Conservation (phyloP, 139 green algal species). For the Tetraselmis chui region DNA sequence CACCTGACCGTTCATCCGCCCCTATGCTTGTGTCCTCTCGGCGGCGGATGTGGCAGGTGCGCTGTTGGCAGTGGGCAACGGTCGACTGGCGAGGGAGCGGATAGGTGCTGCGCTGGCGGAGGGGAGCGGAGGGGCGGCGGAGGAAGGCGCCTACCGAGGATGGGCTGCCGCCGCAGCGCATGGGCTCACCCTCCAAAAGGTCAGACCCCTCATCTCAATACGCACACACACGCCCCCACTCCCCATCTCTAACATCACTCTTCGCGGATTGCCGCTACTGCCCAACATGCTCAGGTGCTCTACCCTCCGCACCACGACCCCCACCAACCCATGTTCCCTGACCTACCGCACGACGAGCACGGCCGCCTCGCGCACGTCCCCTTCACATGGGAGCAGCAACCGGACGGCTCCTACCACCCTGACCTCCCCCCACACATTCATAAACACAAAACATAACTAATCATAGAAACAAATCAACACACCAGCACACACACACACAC, state of each 20-base stretch:
- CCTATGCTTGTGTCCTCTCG: neutral
- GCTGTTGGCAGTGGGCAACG: slow-evolving; percentile 2
- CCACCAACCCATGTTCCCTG: neutral
- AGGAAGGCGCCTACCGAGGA: neutral
- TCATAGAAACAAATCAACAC: too few relatives aligned
- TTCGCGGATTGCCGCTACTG: too few relatives aligned
- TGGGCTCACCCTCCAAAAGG: neutral
- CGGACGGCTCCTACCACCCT: neutral
- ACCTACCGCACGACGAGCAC: neutral
- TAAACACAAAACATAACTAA: too few relatives aligned
- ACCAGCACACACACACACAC: too few relatives aligned
- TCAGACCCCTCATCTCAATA: too few relatives aligned
- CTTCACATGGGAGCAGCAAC: neutral
- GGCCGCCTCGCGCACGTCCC: neutral
- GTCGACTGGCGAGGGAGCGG: neutral
- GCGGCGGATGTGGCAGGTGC: neutral
- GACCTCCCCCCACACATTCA: too few relatives aligned
- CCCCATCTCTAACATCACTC: too few relatives aligned
- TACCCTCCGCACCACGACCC: neutral
- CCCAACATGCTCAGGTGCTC: too few relatives aligned
- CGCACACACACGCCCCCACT: too few relatives aligned
- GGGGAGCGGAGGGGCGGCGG: neutral
- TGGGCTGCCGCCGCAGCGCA: neutral
- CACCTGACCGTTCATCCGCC: neutral
- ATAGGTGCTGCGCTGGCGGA: neutral